A percentile compares a stretch with the other conserved stretches of the same genome.
Conservation (phyloP, 1,284 basidiomycete species). For the Athelia sp. region DNA sequence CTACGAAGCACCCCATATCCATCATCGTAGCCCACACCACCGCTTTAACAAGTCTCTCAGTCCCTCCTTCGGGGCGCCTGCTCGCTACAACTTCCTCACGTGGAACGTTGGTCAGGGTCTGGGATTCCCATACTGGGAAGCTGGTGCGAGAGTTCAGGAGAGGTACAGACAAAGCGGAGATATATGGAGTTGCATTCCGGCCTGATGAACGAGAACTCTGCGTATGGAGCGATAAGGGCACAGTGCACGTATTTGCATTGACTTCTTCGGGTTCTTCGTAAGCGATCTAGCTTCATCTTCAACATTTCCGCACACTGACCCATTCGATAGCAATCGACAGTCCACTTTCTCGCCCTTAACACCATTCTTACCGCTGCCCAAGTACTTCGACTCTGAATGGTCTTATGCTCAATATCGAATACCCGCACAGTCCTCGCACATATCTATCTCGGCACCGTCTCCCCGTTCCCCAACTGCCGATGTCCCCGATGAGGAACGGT, state of each 20-base stretch:
- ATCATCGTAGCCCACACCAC: slow-evolving; percentile 87
- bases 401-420: slow-evolving; percentile 92
- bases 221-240: slow-evolving; percentile 96
- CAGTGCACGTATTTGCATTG: slow-evolving; percentile 86
- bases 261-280: slow-evolving; percentile 59
- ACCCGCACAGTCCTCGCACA: slow-evolving; percentile 77
- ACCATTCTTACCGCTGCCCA: slow-evolving; percentile 79
- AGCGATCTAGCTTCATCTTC: slow-evolving; percentile 25
- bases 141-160: slow-evolving; percentile 80
- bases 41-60: slow-evolving; percentile 72
- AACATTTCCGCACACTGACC: slow-evolving; percentile 10
- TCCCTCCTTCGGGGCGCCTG: slow-evolving; percentile 74
- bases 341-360: slow-evolving; percentile 74
- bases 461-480: slow-evolving; percentile 56
- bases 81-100: slow-evolving; percentile 83
- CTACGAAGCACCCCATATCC: slow-evolving; percentile 62
- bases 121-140: slow-evolving; percentile 77
- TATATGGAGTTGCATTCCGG: slow-evolving; percentile 82
- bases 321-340: slow-evolving; percentile 61
- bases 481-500: slow-evolving; percentile 76
- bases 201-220: slow-evolving; percentile 78
- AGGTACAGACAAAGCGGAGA: slow-evolving; percentile 87
- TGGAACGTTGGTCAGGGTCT: slow-evolving; percentile 87
- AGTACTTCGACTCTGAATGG: slow-evolving; percentile 92
- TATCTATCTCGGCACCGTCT: slow-evolving; percentile 59